phyloP scores from a whole-genome alignment of 2,329 filamentous ascomycete genomes.

The Aspergillus udagawae region DNA sequence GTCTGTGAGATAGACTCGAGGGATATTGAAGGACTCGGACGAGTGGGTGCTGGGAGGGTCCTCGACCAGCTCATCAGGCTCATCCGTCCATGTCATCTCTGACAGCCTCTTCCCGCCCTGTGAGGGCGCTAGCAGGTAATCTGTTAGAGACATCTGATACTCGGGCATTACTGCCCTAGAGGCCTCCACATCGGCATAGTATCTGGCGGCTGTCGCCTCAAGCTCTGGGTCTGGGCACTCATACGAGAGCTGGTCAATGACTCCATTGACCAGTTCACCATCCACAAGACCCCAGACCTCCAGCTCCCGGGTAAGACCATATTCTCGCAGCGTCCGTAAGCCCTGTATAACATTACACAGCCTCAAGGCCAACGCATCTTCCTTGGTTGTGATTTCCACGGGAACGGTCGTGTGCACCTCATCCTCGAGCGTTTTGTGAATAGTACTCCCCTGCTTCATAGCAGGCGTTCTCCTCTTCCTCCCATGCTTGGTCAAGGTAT shows the following conservation, averaged over 20 bases:
- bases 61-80: slow-evolving; percentile 4
- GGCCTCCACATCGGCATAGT: slow-evolving; percentile 34
- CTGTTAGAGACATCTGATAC: slow-evolving; percentile 44
- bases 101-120: slow-evolving; percentile 33
- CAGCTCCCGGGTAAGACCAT: slow-evolving; percentile 69
- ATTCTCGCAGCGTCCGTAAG: slow-evolving; percentile 66
- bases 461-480: slow-evolving; percentile 70
- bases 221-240: slow-evolving; percentile 69
- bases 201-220: slow-evolving; percentile 55
- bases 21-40: slow-evolving; percentile 21
- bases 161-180: slow-evolving; percentile 36
- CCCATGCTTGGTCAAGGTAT: slow-evolving; percentile 73
- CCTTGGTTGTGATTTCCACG: slow-evolving; percentile 67
- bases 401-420: slow-evolving; percentile 74
- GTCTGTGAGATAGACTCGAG: slow-evolving; percentile 71
- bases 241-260: slow-evolving; percentile 83
- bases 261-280: slow-evolving; percentile 77
- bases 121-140: slow-evolving; percentile 40
- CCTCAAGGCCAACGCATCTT: slow-evolving; percentile 76
- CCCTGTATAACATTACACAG: slow-evolving; percentile 93
- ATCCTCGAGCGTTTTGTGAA: slow-evolving; percentile 81
- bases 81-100: slow-evolving; percentile 23
- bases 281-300: slow-evolving; percentile 83
- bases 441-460: slow-evolving; percentile 75
- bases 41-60: slow-evolving; percentile 11